Base-by-base conservation (phyloP, 192 early-diverging fungal genomes). In the Gaertneriomyces semiglobifer region DNA sequence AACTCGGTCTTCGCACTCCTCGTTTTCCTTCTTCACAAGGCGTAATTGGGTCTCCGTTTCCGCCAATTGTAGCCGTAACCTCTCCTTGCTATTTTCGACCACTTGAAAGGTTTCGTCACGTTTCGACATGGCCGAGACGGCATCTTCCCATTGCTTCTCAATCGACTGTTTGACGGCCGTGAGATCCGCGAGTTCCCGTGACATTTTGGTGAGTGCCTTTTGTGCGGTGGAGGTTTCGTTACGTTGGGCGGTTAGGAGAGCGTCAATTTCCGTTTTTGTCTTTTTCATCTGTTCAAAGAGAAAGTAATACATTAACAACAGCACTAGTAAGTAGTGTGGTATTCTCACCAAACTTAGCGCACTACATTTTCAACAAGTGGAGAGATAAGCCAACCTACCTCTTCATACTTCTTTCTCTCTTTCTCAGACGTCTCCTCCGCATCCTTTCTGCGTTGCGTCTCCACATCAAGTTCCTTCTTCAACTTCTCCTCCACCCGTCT, bases 121-220 rank as follows among this genome's bases (percentile, higher is more conserved):
- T 45, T 80, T 82, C 0, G 81, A 52, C 81, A 82, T 82, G 44
- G 81, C 81, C 8, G 73, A 57, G 11, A 83, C 42, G 6, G 81
- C 60, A 39, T 83, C 81, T 59, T 81, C 81, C 81, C 81, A 83
- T 52, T 81, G 73, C 53, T 83, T 83, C 60, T 74, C 74, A 6
- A 73, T 51, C 12, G 39, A 20, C 54, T 62, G 55, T 52, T 81
- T 77, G 11, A 46, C 10, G 7, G 12, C 16, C 6, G 62, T 67
- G 4, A 83, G 60, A 5, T 65, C 66, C 6, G 18, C 54, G 20
- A 81, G 66, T 60, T 83, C 81, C 61, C 53, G 20, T 33, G 80
- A 63, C 71, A 80, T 72, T 46, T 81, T 81, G 42, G 69, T 52
- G 7, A 82, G 72, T 8, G 78, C 62, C 8, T 58, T 55, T 43